Evolutionary conservation across 805 yeast species (phyloP), one percentile per base, ranked within the genome.

Genomic region (Saturnispora halmiae): DNA sequence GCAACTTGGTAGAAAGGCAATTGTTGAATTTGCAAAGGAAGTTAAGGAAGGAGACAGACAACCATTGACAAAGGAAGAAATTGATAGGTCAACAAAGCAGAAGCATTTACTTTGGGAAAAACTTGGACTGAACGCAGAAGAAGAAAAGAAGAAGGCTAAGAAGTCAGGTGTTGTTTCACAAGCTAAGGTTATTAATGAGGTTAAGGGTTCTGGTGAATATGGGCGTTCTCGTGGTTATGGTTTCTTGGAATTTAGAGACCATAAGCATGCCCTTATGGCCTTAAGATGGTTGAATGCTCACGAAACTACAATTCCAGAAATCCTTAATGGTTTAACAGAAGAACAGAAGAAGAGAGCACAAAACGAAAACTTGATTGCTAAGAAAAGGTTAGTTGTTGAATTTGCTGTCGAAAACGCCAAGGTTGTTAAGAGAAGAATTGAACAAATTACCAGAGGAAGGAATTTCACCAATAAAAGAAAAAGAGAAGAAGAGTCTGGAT

Each of bases 221-320:
- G 98, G 98, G 42, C 74, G 98, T 61, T 79, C 92, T 55, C 80
- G 96, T 68, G 98, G 98, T 46, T 92, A 90, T 55, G 98, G 98
- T 48, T 90, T 92, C 70, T 63, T 92, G 34, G 97, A 92, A 63
- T 87, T 72, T 61, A 78, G 87, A 62, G 95, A 88, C 61, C 98
- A 92, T 61, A 82, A 82, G 61, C 60, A 80, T 47, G 97, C 98
- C 1, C 70, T 92, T 50, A 88, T 87, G 96, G 96, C 94, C 2
- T 73, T 92, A 42, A 77, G 98, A 68, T 92, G 96, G 95, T 70
- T 92, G 59, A 92, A 92, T 60, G 95, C 95, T 6, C 96, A 90
- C 57, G 80, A 75, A 54, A 95, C 92, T 6, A 65, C 84, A 0
- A 61, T 60, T 26, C 75, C 70, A 8, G 96, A 88, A 60, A 72